A percentile compares a stretch with the other conserved stretches of the same genome.
These are phyloP conservation scores for Penicillium concentricum DNA, from an alignment of 2,329 filamentous ascomycete species.

Conservation along the genomic window DNA sequence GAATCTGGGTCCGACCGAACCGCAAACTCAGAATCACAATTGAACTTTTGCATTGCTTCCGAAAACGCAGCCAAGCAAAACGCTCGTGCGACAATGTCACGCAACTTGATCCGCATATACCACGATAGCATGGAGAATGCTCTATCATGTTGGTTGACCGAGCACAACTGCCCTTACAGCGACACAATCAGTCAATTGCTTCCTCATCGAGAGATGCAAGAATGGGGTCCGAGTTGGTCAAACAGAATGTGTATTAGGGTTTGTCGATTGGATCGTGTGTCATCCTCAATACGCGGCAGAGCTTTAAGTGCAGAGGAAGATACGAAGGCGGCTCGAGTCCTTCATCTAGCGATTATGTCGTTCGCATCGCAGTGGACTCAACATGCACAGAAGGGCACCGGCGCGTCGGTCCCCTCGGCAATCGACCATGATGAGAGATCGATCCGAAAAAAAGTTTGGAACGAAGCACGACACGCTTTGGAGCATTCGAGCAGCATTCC, in stretches of 20 bases:
- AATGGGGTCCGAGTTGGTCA: constrained; percentile 41
- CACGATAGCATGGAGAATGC: constrained; percentile 47
- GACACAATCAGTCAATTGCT: constrained; percentile 16
- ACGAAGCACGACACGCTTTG: constrained; percentile 42
- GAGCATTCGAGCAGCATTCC: constrained; percentile 40
- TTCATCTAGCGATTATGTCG: constrained; percentile 45
- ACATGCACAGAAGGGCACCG: constrained; percentile 16
- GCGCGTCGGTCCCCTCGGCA: constrained; percentile 2
- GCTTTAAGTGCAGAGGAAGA: constrained; percentile 39
- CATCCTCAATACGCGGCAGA: constrained; percentile 38
- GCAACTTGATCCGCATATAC: constrained; percentile 44
- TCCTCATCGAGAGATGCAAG: constrained; percentile 20
- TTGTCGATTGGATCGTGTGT: constrained; percentile 42
- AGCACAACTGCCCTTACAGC: constrained; percentile 47
- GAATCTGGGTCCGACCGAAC: not conserved
- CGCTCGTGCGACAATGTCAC: constrained; percentile 38
- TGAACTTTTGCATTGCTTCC: constrained; percentile 8
- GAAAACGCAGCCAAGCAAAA: constrained; percentile 34
- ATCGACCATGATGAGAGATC: constrained; percentile 35
- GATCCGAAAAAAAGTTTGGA: constrained; percentile 44
- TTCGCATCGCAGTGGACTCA: constrained; percentile 46
- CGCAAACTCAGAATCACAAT: not conserved
- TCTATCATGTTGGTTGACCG: constrained; percentile 46
- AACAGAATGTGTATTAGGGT: constrained; percentile 47
- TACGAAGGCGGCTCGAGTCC: constrained; percentile 38